These are phyloP conservation scores for Neurospora pannonica DNA, from an alignment of 495 filamentous ascomycete genomes.

Conservation along the genomic window DNA sequence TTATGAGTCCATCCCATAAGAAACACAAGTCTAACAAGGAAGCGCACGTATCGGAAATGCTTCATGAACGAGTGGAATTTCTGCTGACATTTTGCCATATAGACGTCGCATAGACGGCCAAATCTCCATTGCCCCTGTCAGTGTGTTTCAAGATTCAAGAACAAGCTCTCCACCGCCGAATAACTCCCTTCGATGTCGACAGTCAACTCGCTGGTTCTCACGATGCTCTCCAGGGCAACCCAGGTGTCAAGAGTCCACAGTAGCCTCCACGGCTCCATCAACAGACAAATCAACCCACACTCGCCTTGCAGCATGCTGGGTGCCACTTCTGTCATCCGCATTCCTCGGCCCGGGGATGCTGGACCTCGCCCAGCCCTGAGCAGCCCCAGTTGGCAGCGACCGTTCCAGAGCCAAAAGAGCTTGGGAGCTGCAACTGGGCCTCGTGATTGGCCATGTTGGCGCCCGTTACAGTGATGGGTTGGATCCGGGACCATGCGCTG, in stretches of 20 bases:
- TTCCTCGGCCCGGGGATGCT: slow-evolving; percentile 6
- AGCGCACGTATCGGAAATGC: not conserved
- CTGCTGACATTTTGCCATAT: not conserved
- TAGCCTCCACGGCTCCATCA: not conserved
- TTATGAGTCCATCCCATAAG: not conserved
- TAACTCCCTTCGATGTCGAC: not conserved
- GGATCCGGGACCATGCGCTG: slow-evolving; percentile 6
- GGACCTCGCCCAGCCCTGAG: not conserved
- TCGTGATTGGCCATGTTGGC: slow-evolving; percentile 36
- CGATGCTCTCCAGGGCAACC: not conserved
- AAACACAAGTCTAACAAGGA: not conserved
- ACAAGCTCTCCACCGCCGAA: not conserved
- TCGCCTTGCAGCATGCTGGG: not conserved
- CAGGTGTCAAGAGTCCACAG: slow-evolving; percentile 5
- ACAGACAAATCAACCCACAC: not conserved
- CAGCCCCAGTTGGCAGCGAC: not conserved
- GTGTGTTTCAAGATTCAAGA: not conserved
- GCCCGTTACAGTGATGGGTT: slow-evolving; percentile 30
- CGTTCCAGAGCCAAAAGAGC: slow-evolving; percentile 11
- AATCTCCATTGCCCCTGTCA: not conserved
- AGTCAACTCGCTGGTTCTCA: not conserved
- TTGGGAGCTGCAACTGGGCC: slow-evolving; percentile 8
- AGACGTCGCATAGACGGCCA: not conserved
- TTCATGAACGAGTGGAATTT: not conserved
- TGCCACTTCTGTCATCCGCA: not conserved